Evolutionary conservation across 371 early-diverging fungal species (phyloP).

Genomic region (Saksenaea vasiformis): DNA sequence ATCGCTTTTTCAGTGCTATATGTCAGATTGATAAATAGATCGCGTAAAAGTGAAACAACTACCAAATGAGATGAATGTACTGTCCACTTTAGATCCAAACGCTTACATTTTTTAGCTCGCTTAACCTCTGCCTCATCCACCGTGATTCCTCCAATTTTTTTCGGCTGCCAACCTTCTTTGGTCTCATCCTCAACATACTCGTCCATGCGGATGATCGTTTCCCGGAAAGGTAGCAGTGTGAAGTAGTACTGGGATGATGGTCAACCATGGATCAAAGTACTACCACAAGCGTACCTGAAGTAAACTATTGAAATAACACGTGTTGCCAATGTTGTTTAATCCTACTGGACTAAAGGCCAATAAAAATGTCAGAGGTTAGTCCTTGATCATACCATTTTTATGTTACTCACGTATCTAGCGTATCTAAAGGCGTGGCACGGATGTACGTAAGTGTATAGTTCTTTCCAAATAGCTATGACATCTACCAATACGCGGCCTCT

Average conservation of each 20-base stretch:
- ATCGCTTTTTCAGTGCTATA: slow-evolving; percentile 41
- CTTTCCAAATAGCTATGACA: neutral
- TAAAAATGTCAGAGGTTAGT: neutral
- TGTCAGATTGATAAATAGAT: slow-evolving; percentile 41
- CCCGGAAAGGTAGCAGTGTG: slow-evolving; percentile 68
- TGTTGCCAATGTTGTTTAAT: slow-evolving; percentile 86
- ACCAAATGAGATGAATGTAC: neutral
- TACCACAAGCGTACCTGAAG: slow-evolving; percentile 51
- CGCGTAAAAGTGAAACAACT: slow-evolving; percentile 49
- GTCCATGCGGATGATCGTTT: slow-evolving; percentile 58
- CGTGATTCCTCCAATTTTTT: slow-evolving; percentile 62
- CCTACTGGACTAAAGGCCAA: slow-evolving; percentile 62
- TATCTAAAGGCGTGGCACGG: neutral
- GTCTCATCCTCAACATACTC: slow-evolving; percentile 54
- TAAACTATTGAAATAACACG: slow-evolving; percentile 88
- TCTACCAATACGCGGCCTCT: neutral
- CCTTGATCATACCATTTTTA: neutral
- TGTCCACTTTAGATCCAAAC: neutral
- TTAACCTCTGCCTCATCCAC: slow-evolving; percentile 56
- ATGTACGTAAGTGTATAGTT: neutral
- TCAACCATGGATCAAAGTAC: neutral
- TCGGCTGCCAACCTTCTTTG: slow-evolving; percentile 38
- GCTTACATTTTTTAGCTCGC: slow-evolving; percentile 52
- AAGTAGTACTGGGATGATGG: slow-evolving; percentile 67
- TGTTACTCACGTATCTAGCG: neutral